Percentiles rank a stretch among this genome's conserved stretches.
phyloP scores from a whole-genome alignment of 2,329 filamentous ascomycete species.

The Colletotrichum sojae region DNA sequence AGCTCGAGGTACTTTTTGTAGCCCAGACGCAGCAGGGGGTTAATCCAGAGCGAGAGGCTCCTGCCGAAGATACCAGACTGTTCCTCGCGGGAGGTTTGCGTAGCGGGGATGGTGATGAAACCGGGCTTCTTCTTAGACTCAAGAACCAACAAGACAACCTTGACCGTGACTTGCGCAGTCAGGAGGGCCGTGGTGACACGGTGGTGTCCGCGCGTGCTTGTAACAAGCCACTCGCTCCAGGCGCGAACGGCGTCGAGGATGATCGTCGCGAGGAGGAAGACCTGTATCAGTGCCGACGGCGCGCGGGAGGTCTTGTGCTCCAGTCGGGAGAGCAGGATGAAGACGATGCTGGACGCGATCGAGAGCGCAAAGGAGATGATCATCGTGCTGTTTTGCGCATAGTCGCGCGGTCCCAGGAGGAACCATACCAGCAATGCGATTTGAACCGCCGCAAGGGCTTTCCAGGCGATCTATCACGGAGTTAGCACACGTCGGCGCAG shows the following conservation, averaged over 20 bases:
- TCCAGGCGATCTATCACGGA: constrained; percentile 10
- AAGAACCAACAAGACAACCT: not conserved
- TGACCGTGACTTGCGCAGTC: not conserved
- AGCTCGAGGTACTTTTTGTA: constrained; percentile 9
- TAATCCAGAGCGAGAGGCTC: constrained; percentile 20
- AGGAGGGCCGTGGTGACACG: not conserved
- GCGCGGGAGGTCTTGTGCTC: constrained; percentile 14
- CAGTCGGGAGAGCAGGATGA: not conserved
- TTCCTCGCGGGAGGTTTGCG: constrained; percentile 11
- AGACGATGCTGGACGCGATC: not conserved
- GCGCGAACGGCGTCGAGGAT: constrained; percentile 3
- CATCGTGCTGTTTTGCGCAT: not conserved
- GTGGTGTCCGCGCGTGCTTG: not conserved
- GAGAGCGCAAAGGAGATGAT: not conserved
- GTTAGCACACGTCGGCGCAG: fast-evolving
- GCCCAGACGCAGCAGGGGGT: constrained; percentile 9
- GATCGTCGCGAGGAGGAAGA: not conserved
- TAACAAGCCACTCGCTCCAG: not conserved
- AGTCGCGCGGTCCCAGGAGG: not conserved
- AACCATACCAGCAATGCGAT: not conserved
- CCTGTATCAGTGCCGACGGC: constrained; percentile 19
- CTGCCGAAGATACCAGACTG: constrained; percentile 16
- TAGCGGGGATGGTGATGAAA: constrained; percentile 10
- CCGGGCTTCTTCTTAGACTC: constrained; percentile 2
- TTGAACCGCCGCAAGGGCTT: not conserved